A percentile compares a stretch with the other conserved stretches of the same genome.
phyloP scores from a whole-genome alignment of 1,139 yeast genomes.

The Zygosaccharomyces sapae region DNA sequence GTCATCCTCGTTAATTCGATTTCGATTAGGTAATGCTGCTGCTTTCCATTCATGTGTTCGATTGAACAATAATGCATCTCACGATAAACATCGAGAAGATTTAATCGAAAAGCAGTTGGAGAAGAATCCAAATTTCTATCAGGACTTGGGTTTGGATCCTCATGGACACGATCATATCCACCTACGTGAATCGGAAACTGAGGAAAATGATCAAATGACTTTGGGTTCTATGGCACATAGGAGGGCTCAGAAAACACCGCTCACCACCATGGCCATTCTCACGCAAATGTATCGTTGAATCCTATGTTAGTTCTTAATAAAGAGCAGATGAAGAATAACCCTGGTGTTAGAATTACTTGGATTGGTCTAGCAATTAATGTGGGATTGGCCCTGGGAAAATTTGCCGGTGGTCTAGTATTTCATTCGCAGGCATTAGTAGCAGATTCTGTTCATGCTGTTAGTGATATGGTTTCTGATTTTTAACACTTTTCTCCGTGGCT shows the following conservation, averaged over 20 bases:
- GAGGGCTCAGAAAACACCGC: conserved; percentile 8
- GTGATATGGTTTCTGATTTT: conserved; percentile 86
- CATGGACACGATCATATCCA: conserved; percentile 39
- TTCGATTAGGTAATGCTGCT: neutral
- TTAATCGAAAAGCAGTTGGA: conserved; percentile 16
- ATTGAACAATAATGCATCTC: neutral
- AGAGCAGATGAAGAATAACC: conserved; percentile 50
- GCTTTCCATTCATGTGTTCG: neutral
- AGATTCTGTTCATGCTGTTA: conserved; percentile 87
- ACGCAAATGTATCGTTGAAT: conserved; percentile 39
- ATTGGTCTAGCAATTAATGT: conserved; percentile 80
- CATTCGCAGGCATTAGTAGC: conserved; percentile 93
- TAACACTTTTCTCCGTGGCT: conserved; percentile 85
- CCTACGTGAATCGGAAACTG: conserved; percentile 40
- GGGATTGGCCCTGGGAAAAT: conserved; percentile 81
- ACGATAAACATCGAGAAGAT: conserved; percentile 6
- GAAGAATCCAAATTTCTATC: conserved; percentile 17
- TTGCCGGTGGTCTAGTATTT: conserved; percentile 82
- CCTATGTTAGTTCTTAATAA: conserved; percentile 39
- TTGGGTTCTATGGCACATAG: conserved; percentile 14
- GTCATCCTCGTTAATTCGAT: neutral
- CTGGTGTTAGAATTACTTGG: conserved; percentile 93
- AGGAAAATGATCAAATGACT: conserved; percentile 35
- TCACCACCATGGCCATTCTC: conserved; percentile 37
- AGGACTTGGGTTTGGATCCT: conserved; percentile 20